Evolutionary conservation across 768 basidiomycete genomes (phyloP), one percentile per base, ranked within the genome.

Genomic region (Dendrothele bispora): DNA sequence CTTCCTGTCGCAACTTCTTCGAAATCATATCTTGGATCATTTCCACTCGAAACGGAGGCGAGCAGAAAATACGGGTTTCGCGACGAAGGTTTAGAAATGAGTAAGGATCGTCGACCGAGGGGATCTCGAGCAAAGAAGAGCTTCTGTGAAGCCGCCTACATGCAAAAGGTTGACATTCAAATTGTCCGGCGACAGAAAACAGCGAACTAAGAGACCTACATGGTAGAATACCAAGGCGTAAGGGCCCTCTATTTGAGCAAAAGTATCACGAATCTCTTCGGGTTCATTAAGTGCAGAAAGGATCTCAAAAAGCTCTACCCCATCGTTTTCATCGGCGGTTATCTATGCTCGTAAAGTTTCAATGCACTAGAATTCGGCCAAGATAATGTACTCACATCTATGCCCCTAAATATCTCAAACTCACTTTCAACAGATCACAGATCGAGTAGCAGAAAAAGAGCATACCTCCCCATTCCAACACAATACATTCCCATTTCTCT

Each of bases 401-500:
- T 57, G 5, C 91, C 91, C 53, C 88, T 84, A 54, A 95, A 94
- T 22, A 93, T 73, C 80, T 82, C 35, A 17, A n/a, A 48, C 10
- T 18, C 25, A n/a, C 26, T 26, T 11, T 26, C 20, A 35, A 32
- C 30, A 29, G 11, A 39, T 17, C 35, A 46, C 28, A 24, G 25
- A 29, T 21, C 5, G 17, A 54, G 30, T 25, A 22, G 7, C 32
- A 26, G 1, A 39, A 26, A 41, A 15, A 37, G 15, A 10, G 65
- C 65, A 38, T 38, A 84, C 89, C 72, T 94, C 88, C 51, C 92
- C 91, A 58, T 91, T 92, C 87, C 88, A 94, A 58, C 89, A 91
- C 22, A 94, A 64, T 3, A 89, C 59, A 58, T 84, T 75, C 6
- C 77, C 81, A 12, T 69, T 71, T 27, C 64, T 53, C 12, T 66